phyloP scores from a whole-genome alignment of 768 basidiomycete genomes.

The Kwoniella sp. region DNA sequence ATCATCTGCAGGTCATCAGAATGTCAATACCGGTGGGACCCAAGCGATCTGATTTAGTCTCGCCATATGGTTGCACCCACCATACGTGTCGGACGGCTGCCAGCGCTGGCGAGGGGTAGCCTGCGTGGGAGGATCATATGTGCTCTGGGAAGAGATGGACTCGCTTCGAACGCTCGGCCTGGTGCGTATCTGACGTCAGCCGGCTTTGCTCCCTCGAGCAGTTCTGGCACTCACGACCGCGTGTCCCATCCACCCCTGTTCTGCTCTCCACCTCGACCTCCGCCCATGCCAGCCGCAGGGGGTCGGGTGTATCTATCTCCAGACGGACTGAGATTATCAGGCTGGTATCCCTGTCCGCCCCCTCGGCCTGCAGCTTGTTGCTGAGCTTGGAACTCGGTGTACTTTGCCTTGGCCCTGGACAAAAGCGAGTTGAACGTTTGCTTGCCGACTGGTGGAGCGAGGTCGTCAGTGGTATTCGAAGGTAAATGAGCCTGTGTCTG shows the following conservation, averaged over 20 bases:
- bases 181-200: too few species aligned
- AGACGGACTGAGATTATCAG: slow-evolving; percentile 6
- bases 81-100: slow-evolving; percentile 45
- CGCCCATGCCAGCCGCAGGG: slow-evolving; percentile 22
- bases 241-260: slow-evolving; percentile 18
- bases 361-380: slow-evolving; percentile 14
- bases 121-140: slow-evolving; percentile 20
- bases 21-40: too few species aligned
- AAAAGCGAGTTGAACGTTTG: slow-evolving; percentile 47
- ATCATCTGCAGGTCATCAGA: slow-evolving; percentile 18
- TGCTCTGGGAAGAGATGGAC: slow-evolving; percentile 31
- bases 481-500: too few species aligned
- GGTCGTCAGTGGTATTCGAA: too few species aligned
- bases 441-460: slow-evolving; percentile 40
- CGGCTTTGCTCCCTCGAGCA: too few species aligned
- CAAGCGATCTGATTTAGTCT: neutral
- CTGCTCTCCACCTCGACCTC: slow-evolving; percentile 37
- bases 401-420: slow-evolving; percentile 40
- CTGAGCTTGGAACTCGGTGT: slow-evolving; percentile 39
- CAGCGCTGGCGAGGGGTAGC: slow-evolving; percentile 28
- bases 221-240: slow-evolving; percentile 4
- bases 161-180: slow-evolving; percentile 18
- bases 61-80: slow-evolving; percentile 19
- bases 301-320: slow-evolving; percentile 10
- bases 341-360: slow-evolving; percentile 10